Conservation (phyloP, 108 stramenopile species). For the Cyclotella kingstonii region DNA sequence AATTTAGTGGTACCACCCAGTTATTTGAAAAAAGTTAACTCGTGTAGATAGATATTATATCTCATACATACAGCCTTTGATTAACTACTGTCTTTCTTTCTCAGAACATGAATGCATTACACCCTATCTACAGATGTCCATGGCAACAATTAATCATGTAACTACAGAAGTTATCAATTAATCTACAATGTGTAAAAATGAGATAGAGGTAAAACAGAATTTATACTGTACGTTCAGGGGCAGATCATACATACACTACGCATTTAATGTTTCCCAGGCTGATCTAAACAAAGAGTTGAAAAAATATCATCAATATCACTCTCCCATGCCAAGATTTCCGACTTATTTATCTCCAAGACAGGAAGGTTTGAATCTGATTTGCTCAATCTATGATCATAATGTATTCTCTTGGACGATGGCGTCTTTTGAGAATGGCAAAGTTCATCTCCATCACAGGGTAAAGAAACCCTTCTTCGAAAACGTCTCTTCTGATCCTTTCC, state of each 20-base stretch:
- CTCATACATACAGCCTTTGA: no score
- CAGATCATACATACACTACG: background rate
- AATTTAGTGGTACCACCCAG: no score
- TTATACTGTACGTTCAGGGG: background rate
- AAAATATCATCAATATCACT: conserved; percentile 17
- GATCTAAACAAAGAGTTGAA: conserved; percentile 5
- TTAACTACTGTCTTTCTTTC: no score
- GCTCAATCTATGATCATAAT: conserved; percentile 3
- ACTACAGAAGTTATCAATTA: no score
- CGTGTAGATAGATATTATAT: no score
- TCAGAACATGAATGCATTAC: no score
- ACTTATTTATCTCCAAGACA: no score
- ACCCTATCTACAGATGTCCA: no score
- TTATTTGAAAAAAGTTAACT: no score
- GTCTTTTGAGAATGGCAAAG: background rate
- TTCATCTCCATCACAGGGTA: background rate
- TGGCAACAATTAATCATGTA: background rate
- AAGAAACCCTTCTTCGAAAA: no score
- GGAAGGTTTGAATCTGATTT: conserved; percentile 11
- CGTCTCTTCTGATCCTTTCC: no score
- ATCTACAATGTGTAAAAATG: no score
- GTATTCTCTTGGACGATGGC: background rate
- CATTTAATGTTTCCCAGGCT: background rate
- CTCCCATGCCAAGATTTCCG: conserved; percentile 6
- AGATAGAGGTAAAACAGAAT: background rate